phyloP scores from a whole-genome alignment of 2,329 filamentous ascomycete species.

The Thyridium curvatum region DNA sequence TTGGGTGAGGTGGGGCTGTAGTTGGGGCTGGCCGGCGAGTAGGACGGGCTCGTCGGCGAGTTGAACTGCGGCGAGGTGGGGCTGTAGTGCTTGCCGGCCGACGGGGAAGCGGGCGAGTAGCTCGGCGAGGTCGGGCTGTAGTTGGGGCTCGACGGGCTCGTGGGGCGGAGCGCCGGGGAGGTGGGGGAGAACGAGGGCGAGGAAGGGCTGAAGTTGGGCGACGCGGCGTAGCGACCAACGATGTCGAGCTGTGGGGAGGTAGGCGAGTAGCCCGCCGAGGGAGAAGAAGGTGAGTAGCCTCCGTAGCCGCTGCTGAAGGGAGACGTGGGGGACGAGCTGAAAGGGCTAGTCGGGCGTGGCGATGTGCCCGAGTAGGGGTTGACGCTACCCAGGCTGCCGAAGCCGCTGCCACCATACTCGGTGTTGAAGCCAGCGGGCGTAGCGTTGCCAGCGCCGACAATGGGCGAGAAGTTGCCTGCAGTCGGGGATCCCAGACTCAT shows the following conservation, averaged over 20 bases:
- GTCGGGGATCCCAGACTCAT: constrained; percentile 51
- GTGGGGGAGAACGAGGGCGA: constrained; percentile 60
- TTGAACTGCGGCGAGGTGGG: constrained; percentile 72
- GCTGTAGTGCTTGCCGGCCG: constrained; percentile 51
- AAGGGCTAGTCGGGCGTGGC: constrained; percentile 68
- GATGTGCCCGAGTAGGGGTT: constrained; percentile 66
- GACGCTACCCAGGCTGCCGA: constrained; percentile 34
- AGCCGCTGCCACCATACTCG: constrained; percentile 49
- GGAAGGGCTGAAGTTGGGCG: constrained; percentile 57
- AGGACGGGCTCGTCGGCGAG: constrained; percentile 68
- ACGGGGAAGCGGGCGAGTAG: constrained; percentile 57
- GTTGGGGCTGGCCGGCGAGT: constrained; percentile 64
- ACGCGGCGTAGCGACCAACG: constrained; percentile 46
- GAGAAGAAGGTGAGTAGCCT: constrained; percentile 72
- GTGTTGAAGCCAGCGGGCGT: constrained; percentile 59
- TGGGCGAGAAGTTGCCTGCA: constrained; percentile 67
- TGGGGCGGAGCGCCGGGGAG: constrained; percentile 50
- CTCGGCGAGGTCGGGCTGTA: constrained; percentile 62
- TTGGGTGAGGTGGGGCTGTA: constrained; percentile 66
- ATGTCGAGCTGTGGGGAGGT: constrained; percentile 62
- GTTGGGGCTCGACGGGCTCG: constrained; percentile 50
- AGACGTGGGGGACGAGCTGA: constrained; percentile 63
- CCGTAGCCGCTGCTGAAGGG: constrained; percentile 50
- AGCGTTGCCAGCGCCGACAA: constrained; percentile 69
- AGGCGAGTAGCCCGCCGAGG: constrained; percentile 68